These are phyloP conservation scores for Hypoxylon sp. DNA, from an alignment of 2,329 filamentous ascomycete species.

Conservation along the genomic window DNA sequence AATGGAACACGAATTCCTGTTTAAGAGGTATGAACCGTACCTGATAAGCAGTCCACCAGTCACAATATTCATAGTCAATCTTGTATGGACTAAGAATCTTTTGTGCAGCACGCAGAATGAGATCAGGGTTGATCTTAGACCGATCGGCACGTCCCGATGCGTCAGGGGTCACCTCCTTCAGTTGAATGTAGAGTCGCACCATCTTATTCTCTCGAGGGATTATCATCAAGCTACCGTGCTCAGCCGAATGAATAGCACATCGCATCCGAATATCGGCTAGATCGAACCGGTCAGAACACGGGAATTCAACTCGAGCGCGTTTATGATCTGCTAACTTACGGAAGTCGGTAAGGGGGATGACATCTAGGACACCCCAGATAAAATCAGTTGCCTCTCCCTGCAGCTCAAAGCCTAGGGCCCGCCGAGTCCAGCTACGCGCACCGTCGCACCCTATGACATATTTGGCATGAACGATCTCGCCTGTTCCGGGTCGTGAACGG, in stretches of 20 bases:
- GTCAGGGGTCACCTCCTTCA: constrained; percentile 57
- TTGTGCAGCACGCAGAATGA: constrained; percentile 70
- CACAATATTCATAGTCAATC: constrained; percentile 72
- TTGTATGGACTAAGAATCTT: constrained; percentile 73
- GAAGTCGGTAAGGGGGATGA: constrained; percentile 60
- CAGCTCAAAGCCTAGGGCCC: constrained; percentile 58
- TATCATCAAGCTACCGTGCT: constrained; percentile 68
- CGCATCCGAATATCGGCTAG: constrained; percentile 66
- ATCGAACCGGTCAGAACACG: constrained; percentile 11
- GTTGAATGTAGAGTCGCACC: constrained; percentile 71
- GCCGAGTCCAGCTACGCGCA: constrained; percentile 48
- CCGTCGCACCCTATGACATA: constrained; percentile 49
- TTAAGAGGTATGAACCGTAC: constrained; percentile 53
- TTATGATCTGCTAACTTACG: constrained; percentile 48
- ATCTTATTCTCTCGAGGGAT: constrained; percentile 72
- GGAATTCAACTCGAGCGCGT: background rate
- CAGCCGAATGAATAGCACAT: constrained; percentile 67
- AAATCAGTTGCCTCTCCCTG: constrained; percentile 66
- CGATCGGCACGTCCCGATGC: constrained; percentile 60
- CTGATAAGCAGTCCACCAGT: constrained; percentile 78
- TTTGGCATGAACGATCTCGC: constrained; percentile 55
- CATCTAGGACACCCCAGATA: constrained; percentile 62
- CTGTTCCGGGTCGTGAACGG: constrained; percentile 42
- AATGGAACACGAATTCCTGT: background rate
- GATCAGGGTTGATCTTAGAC: constrained; percentile 69